Evolutionary conservation across 1,284 basidiomycete genomes (phyloP).

Genomic region (Retiboletus flavoniger): DNA sequence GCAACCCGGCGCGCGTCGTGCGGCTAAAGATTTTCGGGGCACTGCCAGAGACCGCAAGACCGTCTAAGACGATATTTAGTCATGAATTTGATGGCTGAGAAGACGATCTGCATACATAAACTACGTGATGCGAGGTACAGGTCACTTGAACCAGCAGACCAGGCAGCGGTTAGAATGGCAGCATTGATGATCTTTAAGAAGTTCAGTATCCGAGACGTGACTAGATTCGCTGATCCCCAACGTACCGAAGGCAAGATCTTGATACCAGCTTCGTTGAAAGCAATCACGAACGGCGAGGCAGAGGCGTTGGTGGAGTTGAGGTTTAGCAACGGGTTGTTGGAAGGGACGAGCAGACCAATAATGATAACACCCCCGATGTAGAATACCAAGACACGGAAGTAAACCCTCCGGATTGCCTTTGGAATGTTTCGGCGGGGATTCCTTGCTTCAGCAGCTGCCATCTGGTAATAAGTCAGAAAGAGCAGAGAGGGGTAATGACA

Average conservation of each 20-base stretch:
- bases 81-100: neutral
- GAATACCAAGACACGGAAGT: constrained; percentile 51
- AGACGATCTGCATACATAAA: constrained; percentile 17
- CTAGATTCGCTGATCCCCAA: neutral
- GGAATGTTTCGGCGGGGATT: constrained; percentile 39
- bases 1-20: constrained; percentile 57
- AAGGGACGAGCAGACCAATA: constrained; percentile 53
- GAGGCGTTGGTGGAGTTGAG: constrained; percentile 30
- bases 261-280: constrained; percentile 50
- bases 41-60: constrained; percentile 56
- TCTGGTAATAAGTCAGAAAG: constrained; percentile 16
- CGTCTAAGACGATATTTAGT: constrained; percentile 39
- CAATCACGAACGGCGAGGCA: constrained; percentile 56
- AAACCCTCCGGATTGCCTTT: constrained; percentile 48
- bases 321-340: constrained; percentile 42
- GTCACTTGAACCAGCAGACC: constrained; percentile 43
- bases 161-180: constrained; percentile 60
- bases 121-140: constrained; percentile 28
- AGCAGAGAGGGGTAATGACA: neutral
- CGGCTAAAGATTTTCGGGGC: constrained; percentile 58
- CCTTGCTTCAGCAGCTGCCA: constrained; percentile 52
- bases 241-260: constrained; percentile 46
- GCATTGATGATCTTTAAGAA: constrained; percentile 57
- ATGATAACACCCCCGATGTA: constrained; percentile 51
- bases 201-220: neutral